Conservation (phyloP, 306 rosid species). For the Citrullus mucosospermus region DNA sequence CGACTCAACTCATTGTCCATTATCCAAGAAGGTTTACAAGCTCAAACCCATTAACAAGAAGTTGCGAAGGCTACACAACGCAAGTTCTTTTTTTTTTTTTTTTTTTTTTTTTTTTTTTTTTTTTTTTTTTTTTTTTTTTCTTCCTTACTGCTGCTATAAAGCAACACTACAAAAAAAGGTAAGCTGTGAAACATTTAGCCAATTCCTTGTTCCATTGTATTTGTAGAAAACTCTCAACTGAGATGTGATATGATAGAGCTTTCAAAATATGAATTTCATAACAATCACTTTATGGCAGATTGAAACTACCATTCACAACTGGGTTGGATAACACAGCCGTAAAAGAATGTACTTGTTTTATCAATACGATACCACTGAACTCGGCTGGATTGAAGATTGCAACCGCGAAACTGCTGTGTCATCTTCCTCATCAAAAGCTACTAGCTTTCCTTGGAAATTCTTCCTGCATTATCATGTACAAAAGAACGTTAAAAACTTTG, state of each 20-base stretch:
- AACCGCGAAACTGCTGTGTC: constrained; percentile 42
- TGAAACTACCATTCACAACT: background rate
- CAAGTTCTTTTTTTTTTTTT: background rate
- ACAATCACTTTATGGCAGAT: background rate
- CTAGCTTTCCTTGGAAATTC: constrained; percentile 31
- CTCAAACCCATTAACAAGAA: constrained; percentile 1
- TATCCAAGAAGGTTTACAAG: background rate
- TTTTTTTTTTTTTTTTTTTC: background rate
- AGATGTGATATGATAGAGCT: background rate
- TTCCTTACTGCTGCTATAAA: background rate
- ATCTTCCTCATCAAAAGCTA: constrained; percentile 54
- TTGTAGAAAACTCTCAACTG: background rate
- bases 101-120: background rate
- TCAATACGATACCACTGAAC: constrained; percentile 45
- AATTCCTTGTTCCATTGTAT: background rate
- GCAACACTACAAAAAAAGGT: background rate
- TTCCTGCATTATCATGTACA: constrained; percentile 41
- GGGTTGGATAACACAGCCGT: background rate
- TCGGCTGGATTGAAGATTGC: constrained; percentile 46
- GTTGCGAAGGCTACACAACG: background rate
- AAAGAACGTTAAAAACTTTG: background rate
- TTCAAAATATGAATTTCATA: background rate
- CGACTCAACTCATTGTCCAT: background rate
- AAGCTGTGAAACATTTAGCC: background rate
- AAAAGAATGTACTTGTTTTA: background rate